These are phyloP conservation scores for Stagonosporopsis vannaccii DNA, from an alignment of 2,329 filamentous ascomycete species.

Conservation along the genomic window DNA sequence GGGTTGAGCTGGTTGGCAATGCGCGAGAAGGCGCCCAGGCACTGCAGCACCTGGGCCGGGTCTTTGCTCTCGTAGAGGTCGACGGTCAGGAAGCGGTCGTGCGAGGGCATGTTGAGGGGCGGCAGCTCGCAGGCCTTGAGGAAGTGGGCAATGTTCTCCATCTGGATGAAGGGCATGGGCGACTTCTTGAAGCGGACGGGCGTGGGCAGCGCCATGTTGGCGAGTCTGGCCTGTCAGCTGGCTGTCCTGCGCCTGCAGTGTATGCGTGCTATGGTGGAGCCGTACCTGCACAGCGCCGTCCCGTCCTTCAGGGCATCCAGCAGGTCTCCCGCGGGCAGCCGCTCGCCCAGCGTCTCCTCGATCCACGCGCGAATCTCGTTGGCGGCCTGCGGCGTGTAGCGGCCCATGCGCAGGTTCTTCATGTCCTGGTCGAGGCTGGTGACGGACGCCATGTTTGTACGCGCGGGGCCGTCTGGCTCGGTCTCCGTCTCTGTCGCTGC, in stretches of 20 bases:
- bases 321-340: slow-evolving; percentile 75
- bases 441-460: slow-evolving; percentile 81
- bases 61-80: slow-evolving; percentile 96
- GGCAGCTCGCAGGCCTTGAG: slow-evolving; percentile 84
- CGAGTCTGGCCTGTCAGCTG: slow-evolving; percentile 64
- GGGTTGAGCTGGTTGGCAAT: slow-evolving; percentile 80
- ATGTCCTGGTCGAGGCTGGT: slow-evolving; percentile 94
- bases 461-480: neutral
- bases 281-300: slow-evolving; percentile 86
- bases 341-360: slow-evolving; percentile 78
- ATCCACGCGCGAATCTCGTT: slow-evolving; percentile 88
- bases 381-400: slow-evolving; percentile 90
- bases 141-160: slow-evolving; percentile 99
- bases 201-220: slow-evolving; percentile 78
- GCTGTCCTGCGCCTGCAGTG: no score
- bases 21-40: slow-evolving; percentile 88
- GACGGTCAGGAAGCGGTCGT: slow-evolving; percentile 96
- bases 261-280: no score
- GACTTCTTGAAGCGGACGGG: slow-evolving; percentile 91
- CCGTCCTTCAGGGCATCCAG: slow-evolving; percentile 90
- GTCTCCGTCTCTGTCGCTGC: slow-evolving; percentile 9
- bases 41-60: slow-evolving; percentile 93
- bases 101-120: slow-evolving; percentile 85
- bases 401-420: slow-evolving; percentile 88
- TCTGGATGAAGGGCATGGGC: slow-evolving; percentile 96